Percentiles rank a stretch among this genome's conserved stretches.
phyloP scores from a whole-genome alignment of 108 stramenopile species.

The Thalassiosira profunda region DNA sequence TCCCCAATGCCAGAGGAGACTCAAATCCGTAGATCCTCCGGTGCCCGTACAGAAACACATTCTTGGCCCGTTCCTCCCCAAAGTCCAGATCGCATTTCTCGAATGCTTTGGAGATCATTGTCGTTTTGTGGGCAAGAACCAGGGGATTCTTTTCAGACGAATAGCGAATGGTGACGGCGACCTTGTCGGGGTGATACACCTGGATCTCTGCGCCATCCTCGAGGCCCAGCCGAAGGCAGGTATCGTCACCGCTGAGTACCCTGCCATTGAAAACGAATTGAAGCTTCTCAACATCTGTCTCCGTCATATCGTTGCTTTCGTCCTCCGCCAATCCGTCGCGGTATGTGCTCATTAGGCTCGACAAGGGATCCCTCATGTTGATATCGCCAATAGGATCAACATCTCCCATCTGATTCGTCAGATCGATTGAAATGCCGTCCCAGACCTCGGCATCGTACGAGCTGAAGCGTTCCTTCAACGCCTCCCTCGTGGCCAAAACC shows the following conservation, averaged over 20 bases:
- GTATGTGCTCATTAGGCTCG: background rate
- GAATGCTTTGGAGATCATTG: background rate
- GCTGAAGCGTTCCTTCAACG: constrained; percentile 60
- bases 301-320: no score
- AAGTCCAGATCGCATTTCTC: background rate
- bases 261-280: constrained; percentile 2
- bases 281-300: constrained; percentile 14
- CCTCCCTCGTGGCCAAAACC: constrained; percentile 67
- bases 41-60: background rate
- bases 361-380: constrained; percentile 16
- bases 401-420: constrained; percentile 14
- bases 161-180: background rate
- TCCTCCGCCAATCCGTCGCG: background rate
- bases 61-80: background rate
- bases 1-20: background rate
- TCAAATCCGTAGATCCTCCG: constrained; percentile 1
- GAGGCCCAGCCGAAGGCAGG: constrained; percentile 1
- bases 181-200: background rate
- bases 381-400: background rate
- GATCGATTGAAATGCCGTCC: constrained; percentile 9
- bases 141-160: background rate
- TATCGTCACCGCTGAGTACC: no score
- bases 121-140: background rate
- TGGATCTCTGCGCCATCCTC: background rate
- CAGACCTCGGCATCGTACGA: constrained; percentile 69